A percentile compares a stretch with the other conserved stretches of the same genome.
Evolutionary conservation across 176 grass and related monocot genomes (phyloP).

Genomic region (Tillandsia fasciculata): DNA sequence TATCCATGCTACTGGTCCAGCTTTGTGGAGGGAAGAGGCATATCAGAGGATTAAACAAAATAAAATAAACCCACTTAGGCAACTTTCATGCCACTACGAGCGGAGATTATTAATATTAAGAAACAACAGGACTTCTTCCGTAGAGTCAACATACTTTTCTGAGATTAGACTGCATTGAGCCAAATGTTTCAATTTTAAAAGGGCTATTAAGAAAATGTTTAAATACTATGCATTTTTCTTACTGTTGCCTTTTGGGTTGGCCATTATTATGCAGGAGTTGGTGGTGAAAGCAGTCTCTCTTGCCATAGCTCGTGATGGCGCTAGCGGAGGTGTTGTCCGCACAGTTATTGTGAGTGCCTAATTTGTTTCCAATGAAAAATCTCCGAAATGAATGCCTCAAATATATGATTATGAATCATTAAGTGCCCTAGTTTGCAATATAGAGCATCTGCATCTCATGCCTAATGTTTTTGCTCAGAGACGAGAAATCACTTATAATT

Average conservation of each 20-base stretch:
- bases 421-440: neutral
- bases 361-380: neutral
- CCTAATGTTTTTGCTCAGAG: neutral
- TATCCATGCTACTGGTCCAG: too few species aligned
- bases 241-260: neutral
- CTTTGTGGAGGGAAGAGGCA: too few species aligned
- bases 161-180: neutral
- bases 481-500: neutral
- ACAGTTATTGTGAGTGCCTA: conserved; percentile 34
- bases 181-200: neutral
- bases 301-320: conserved; percentile 86
- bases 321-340: conserved; percentile 81
- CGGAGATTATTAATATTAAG: too few species aligned
- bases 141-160: neutral
- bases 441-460: neutral
- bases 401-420: conserved; percentile 1
- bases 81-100: too few species aligned
- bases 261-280: conserved; percentile 42
- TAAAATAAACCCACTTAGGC: too few species aligned
- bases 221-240: neutral
- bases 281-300: conserved; percentile 87
- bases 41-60: too few species aligned
- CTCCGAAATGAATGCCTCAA: neutral
- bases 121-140: too few species aligned
- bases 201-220: neutral